A percentile compares a stretch with the other conserved stretches of the same genome.
Evolutionary conservation across 345 rosid species (phyloP).

Genomic region (Combretum micranthum): DNA sequence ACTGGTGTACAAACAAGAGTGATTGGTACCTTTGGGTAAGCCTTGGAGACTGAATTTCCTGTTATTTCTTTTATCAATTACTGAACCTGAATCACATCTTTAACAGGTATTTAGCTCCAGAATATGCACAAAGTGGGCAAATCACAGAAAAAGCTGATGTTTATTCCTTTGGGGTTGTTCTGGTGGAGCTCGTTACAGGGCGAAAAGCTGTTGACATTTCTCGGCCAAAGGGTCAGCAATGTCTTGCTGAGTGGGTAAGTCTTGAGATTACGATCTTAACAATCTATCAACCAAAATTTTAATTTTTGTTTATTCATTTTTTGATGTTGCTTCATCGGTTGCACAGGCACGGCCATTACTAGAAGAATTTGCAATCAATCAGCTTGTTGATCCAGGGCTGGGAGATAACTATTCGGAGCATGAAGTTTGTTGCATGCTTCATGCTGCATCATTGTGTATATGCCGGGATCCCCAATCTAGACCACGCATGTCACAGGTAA

Average conservation of each 20-base stretch:
- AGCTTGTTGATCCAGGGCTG: slow-evolving; percentile 73
- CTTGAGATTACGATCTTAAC: background rate
- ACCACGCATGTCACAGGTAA: slow-evolving; percentile 98
- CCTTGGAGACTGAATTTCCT: background rate
- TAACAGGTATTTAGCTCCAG: slow-evolving; percentile 96
- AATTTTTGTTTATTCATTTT: background rate
- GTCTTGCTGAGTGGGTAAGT: slow-evolving; percentile 95
- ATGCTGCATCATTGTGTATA: slow-evolving; percentile 87
- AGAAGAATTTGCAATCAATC: slow-evolving; percentile 80
- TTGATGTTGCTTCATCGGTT: background rate
- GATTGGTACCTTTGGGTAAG: slow-evolving; percentile 97
- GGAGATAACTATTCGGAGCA: slow-evolving; percentile 50
- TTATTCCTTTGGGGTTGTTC: slow-evolving; percentile 94
- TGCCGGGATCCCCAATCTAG: slow-evolving; percentile 82
- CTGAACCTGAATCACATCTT: background rate
- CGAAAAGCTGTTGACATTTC: slow-evolving; percentile 89
- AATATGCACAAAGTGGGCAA: slow-evolving; percentile 96
- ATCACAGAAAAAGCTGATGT: slow-evolving; percentile 98
- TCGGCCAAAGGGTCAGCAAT: slow-evolving; percentile 94
- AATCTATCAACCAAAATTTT: background rate
- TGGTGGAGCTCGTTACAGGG: slow-evolving; percentile 95
- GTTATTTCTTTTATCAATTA: slow-evolving; percentile 6
- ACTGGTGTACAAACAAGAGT: slow-evolving; percentile 92
- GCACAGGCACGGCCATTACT: slow-evolving; percentile 87
- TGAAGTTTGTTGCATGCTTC: slow-evolving; percentile 93